phyloP scores from a whole-genome alignment of 2,329 filamentous ascomycete species.

The Xylariomycetidae sp. region DNA sequence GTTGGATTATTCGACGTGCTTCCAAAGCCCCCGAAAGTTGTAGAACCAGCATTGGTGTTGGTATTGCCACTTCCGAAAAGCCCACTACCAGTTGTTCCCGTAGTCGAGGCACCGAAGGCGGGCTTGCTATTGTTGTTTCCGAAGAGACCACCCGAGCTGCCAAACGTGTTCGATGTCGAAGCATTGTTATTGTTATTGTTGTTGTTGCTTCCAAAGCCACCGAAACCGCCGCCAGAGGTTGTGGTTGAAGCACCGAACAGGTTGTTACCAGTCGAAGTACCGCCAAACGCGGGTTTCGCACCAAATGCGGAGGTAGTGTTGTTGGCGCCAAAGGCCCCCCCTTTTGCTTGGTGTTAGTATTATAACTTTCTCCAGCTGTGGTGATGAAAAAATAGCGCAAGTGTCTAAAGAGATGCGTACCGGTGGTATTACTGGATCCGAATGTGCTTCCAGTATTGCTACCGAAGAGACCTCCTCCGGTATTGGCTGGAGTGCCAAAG shows the following conservation, averaged over 20 bases:
- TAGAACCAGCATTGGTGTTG: conserved; percentile 13
- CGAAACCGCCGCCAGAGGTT: conserved; percentile 27
- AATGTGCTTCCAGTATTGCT: conserved; percentile 20
- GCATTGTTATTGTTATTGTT: conserved; percentile 32
- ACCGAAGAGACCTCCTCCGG: conserved; percentile 36
- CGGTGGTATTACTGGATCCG: conserved; percentile 30
- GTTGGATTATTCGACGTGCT: conserved; percentile 37
- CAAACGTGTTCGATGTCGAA: conserved; percentile 32
- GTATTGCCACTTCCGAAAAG: conserved; percentile 42
- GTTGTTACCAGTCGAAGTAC: conserved; percentile 34
- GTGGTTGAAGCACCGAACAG: conserved; percentile 45
- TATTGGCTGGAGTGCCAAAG: conserved; percentile 25
- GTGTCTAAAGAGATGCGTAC: conserved; percentile 24
- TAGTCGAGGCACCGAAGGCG: conserved; percentile 42
- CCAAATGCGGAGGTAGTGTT: conserved; percentile 43
- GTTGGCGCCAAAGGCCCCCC: conserved; percentile 41
- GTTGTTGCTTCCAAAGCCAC: conserved; percentile 33
- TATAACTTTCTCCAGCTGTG: not conserved
- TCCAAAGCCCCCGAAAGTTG: conserved; percentile 32
- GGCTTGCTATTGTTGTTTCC: conserved; percentile 36
- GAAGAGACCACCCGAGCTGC: conserved; percentile 27
- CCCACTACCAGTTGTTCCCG: conserved; percentile 38
- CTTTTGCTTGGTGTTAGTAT: conserved; percentile 13
- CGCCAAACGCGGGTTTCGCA: conserved; percentile 22
- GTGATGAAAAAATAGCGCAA: not conserved